Percentiles rank a stretch among this genome's conserved stretches.
These are phyloP conservation scores for Clathrospora elynae DNA, from an alignment of 2,329 filamentous ascomycete genomes.

Conservation along the genomic window DNA sequence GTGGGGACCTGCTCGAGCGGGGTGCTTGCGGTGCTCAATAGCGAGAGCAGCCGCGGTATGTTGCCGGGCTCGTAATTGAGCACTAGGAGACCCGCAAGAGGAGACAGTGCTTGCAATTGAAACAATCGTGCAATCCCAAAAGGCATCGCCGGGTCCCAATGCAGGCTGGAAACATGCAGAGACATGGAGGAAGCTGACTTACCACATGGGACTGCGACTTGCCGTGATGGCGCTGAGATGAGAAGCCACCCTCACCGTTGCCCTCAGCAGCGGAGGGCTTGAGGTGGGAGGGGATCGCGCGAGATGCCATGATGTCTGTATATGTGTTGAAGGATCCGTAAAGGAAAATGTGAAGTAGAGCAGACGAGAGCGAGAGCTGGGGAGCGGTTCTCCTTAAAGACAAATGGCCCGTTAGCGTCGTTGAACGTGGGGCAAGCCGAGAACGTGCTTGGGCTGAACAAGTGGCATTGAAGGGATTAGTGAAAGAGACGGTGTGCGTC, in stretches of 20 bases:
- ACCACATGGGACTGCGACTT: constrained; percentile 87
- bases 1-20: not conserved
- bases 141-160: not conserved
- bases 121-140: not conserved
- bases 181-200: constrained; percentile 53
- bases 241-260: constrained; percentile 54
- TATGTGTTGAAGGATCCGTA: constrained; percentile 6
- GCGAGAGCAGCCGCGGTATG: not conserved
- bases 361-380: constrained; percentile 21
- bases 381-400: constrained; percentile 32
- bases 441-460: constrained; percentile 29
- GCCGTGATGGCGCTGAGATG: constrained; percentile 72
- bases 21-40: not conserved
- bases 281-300: constrained; percentile 81
- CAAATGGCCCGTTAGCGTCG: constrained; percentile 18
- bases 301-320: constrained; percentile 66
- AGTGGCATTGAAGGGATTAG: constrained; percentile 7
- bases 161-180: constrained; percentile 2
- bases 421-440: constrained; percentile 32
- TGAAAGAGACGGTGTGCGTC: constrained; percentile 20
- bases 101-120: not conserved
- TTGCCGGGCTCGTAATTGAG: not conserved
- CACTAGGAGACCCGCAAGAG: constrained; percentile 2
- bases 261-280: constrained; percentile 61
- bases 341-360: constrained; percentile 11